These are phyloP conservation scores for Mycena floridula DNA, from an alignment of 768 basidiomycete genomes.

Conservation along the genomic window DNA sequence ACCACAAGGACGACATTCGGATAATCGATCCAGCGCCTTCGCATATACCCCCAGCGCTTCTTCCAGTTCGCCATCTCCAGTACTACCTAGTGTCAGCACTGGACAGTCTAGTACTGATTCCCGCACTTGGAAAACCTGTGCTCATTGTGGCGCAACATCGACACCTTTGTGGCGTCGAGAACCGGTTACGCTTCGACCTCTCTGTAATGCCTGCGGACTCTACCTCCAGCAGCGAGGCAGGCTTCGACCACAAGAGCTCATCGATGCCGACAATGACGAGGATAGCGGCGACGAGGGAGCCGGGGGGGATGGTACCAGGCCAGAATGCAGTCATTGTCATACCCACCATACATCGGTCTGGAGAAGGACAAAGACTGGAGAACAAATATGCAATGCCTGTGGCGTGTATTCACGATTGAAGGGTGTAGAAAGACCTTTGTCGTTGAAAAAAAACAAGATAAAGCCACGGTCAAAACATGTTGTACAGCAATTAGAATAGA, in stretches of 20 bases:
- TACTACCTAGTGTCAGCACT: too few species aligned
- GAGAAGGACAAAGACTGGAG: constrained; percentile 9
- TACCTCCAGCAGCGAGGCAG: constrained; percentile 12
- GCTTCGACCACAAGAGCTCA: too few species aligned
- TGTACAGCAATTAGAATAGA: too few species aligned
- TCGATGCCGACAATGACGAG: constrained; percentile 8
- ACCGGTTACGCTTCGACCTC: constrained; percentile 5
- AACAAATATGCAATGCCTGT: constrained; percentile 10
- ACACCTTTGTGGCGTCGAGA: too few species aligned
- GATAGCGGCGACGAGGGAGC: constrained; percentile 5
- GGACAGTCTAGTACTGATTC: too few species aligned
- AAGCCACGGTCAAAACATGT: constrained; percentile 11
- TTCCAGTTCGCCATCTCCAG: too few species aligned
- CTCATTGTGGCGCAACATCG: too few species aligned
- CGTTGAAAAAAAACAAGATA: constrained; percentile 10
- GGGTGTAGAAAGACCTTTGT: constrained; percentile 6
- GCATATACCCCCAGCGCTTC: too few species aligned
- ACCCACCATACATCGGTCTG: constrained; percentile 9
- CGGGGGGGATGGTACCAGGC: constrained; percentile 3
- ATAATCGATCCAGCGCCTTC: too few species aligned
- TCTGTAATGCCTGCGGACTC: constrained; percentile 11
- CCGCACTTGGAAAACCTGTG: too few species aligned
- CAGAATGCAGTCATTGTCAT: too few species aligned
- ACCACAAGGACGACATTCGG: too few species aligned
- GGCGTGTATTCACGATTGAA: constrained; percentile 10